Conservation (phyloP, 345 rosid species). For the Garcia nutans region DNA sequence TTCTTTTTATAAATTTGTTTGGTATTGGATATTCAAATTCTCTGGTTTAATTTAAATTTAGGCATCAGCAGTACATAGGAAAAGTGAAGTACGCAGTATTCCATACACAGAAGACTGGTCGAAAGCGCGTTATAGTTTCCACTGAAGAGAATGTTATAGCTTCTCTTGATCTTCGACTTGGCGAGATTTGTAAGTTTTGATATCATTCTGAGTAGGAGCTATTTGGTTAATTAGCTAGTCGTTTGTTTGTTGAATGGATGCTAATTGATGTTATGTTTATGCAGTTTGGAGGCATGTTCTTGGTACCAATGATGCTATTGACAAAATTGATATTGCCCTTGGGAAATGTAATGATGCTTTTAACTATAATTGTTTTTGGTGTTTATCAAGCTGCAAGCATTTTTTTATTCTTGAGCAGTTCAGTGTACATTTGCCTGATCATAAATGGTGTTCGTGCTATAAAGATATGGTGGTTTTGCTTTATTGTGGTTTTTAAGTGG, state of each 20-base stretch:
- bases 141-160: constrained; percentile 93
- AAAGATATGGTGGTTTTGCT: neutral
- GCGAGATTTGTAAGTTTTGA: constrained; percentile 71
- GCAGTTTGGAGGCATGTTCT: constrained; percentile 96
- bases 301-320: constrained; percentile 60
- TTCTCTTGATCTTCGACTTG: constrained; percentile 92
- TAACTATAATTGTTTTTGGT: neutral
- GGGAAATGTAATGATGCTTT: constrained; percentile 62
- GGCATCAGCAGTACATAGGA: constrained; percentile 90
- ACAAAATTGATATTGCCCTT: constrained; percentile 74
- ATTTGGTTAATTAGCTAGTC: neutral
- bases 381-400: neutral
- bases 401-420: neutral
- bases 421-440: neutral
- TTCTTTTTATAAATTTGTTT: neutral
- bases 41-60: constrained; percentile 15
- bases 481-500: neutral
- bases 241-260: neutral
- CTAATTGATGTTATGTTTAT: neutral
- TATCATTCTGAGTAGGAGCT: neutral
- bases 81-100: constrained; percentile 95
- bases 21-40: neutral
- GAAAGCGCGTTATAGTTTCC: constrained; percentile 90
- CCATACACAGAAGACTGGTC: constrained; percentile 90
- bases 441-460: neutral